Base-by-base conservation (phyloP, 2,329 filamentous ascomycete species). In the Hortaea werneckii region DNA sequence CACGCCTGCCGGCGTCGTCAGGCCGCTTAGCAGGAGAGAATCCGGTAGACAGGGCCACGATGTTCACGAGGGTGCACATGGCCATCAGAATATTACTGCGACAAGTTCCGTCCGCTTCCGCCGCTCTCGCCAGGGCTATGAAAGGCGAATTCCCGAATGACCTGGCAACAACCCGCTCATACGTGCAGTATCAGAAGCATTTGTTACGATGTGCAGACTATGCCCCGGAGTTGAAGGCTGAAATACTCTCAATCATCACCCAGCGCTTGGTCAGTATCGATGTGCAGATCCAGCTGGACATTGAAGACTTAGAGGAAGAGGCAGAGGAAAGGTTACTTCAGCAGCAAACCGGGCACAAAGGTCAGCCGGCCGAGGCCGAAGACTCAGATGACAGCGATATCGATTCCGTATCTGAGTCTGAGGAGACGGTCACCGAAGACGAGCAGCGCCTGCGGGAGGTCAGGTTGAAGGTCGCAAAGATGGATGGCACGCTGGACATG, bases 231-330 rank as follows among this genome's bases (percentile, higher is more conserved):
- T 69, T 95, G 32, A 82, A 83, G 50, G 79, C 83, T 6, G 85
- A 94, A 50, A 80, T 96, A 26, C 75, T 95, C 52, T 82, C 87
- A 46, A 70, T 94, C 9, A 83, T 96, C 41, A 83, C 88, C 37
- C 85, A 90, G 55, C 82, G 86, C 51, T 75, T 96, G 6, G 87
- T 96, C 58, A 92, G 92, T 66, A 86, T 96, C 48, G 92, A 98
- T 62, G 87, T 94, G 1, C 86, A 95, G 62, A 92, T 96, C 65
- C 90, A 95, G 66, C 78, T 89, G 42, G 89, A 96, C 58, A 72
- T 96, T 58, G 88, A 96, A 51, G 89, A 96, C 56, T 71, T 95
- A 50, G 90, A 95, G 51, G 90, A 96, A 52, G 86, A 94, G 45
- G 75, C 87, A 8, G 85, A 87, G 45, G 80, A 88, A 26, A 79